Evolutionary conservation across 2,329 filamentous ascomycete species (phyloP).

Genomic region (Corynespora cassiicola): DNA sequence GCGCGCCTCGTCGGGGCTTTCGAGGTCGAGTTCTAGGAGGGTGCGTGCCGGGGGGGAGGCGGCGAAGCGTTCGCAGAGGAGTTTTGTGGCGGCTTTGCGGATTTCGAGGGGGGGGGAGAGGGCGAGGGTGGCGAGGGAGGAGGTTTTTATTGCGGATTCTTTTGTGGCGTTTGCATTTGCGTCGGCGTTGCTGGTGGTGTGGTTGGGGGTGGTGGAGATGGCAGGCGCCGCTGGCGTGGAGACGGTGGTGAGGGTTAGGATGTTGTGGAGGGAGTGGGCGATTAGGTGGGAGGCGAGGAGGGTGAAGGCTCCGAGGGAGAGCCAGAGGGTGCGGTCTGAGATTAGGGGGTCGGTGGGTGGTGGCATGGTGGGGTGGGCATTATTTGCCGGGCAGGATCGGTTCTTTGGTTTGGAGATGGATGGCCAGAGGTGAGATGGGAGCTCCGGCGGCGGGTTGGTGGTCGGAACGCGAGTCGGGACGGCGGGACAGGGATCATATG

Average conservation of each 20-base stretch:
- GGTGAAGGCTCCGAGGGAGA: slow-evolving; percentile 59
- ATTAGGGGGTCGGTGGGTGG: slow-evolving; percentile 43
- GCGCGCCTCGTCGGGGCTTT: slow-evolving; percentile 22
- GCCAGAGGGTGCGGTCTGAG: slow-evolving; percentile 55
- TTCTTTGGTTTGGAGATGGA: no score
- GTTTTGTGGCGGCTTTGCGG: slow-evolving; percentile 44
- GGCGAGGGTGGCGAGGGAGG: slow-evolving; percentile 49
- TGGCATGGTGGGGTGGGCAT: slow-evolving; percentile 15
- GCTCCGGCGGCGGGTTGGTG: no score
- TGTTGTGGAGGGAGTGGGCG: slow-evolving; percentile 63
- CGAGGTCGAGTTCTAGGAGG: slow-evolving; percentile 31
- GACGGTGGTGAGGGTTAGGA: slow-evolving; percentile 71
- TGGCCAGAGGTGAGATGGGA: no score
- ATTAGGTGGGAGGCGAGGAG: slow-evolving; percentile 66
- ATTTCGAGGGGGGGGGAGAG: slow-evolving; percentile 52
- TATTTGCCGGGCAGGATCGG: no score
- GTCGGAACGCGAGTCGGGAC: no score
- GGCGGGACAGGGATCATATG: no score
- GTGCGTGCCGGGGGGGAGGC: slow-evolving; percentile 21
- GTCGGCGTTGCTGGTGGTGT: slow-evolving; percentile 70
- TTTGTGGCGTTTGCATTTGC: no score
- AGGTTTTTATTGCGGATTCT: slow-evolving; percentile 60
- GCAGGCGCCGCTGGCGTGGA: slow-evolving; percentile 66
- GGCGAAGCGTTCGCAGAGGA: slow-evolving; percentile 46
- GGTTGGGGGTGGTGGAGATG: slow-evolving; percentile 49